A percentile compares a stretch with the other conserved stretches of the same genome.
Conservation (phyloP, 805 yeast species). For the Lachancea fermentati region DNA sequence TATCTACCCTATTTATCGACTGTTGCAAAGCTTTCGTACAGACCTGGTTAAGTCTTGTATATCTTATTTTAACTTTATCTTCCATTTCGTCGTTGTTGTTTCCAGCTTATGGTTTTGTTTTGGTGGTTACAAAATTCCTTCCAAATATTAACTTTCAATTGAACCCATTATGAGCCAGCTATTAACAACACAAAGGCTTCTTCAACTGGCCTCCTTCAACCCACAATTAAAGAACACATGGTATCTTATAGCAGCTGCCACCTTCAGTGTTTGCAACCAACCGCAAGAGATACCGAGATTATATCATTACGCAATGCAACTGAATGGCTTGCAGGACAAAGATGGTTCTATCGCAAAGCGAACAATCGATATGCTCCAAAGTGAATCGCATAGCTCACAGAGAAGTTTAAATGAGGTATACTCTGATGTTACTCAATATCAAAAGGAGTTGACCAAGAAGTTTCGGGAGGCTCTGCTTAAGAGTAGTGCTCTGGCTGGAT, state of each 20-base stretch:
- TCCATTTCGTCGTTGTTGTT: conserved; percentile 1
- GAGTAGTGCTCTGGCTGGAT: conserved; percentile 71
- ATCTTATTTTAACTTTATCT: conserved; percentile 36
- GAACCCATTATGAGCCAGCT: conserved; percentile 6
- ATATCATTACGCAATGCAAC: conserved; percentile 57
- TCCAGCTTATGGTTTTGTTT: background rate
- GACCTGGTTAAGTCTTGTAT: conserved; percentile 44
- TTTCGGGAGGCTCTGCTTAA: conserved; percentile 76
- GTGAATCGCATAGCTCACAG: conserved; percentile 7
- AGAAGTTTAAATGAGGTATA: conserved; percentile 18
- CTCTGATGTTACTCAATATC: conserved; percentile 17
- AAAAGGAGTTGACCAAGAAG: conserved; percentile 40
- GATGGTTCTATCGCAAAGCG: conserved; percentile 18
- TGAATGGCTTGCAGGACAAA: conserved; percentile 18
- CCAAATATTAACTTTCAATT: background rate
- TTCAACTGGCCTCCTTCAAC: conserved; percentile 33
- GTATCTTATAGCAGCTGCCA: conserved; percentile 76
- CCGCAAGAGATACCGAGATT: conserved; percentile 76
- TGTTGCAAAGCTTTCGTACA: conserved; percentile 50
- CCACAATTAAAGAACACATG: conserved; percentile 55
- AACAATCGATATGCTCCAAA: conserved; percentile 17
- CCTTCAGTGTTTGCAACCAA: conserved; percentile 73
- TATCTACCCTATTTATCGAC: conserved; percentile 42
- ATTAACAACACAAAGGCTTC: conserved; percentile 26
- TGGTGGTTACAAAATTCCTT: background rate